These are phyloP conservation scores for Zizania latifolia DNA, from an alignment of 176 grass and related monocot genomes.

Conservation along the genomic window DNA sequence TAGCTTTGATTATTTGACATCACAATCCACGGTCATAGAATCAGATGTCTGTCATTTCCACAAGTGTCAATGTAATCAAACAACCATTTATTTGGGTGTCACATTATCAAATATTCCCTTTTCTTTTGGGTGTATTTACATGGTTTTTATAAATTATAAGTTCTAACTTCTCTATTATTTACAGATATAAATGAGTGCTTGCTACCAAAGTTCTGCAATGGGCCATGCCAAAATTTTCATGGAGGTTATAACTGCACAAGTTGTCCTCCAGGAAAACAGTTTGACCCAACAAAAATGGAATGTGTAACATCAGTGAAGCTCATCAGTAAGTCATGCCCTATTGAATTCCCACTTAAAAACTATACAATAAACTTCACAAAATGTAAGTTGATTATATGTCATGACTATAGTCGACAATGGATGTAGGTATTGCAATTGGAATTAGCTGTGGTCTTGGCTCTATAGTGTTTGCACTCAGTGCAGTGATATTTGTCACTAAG, in stretches of 20 bases:
- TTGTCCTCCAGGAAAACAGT: background rate
- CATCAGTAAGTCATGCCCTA: background rate
- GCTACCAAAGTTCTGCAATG: background rate
- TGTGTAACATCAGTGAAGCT: background rate
- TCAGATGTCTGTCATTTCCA: no score
- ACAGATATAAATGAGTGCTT: constrained; percentile 29
- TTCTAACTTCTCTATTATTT: background rate
- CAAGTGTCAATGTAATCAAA: no score
- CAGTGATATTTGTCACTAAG: background rate
- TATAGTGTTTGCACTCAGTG: background rate
- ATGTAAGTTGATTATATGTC: background rate
- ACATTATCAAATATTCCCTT: no score
- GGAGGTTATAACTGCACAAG: background rate
- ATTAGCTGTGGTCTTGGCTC: background rate
- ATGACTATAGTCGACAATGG: background rate
- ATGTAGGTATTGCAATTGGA: constrained; percentile 16
- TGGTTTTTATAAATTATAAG: no score
- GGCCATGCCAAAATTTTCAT: background rate
- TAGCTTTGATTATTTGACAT: no score
- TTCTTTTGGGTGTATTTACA: no score
- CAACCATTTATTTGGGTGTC: no score
- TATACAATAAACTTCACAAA: background rate
- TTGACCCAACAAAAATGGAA: background rate
- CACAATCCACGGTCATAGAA: no score
- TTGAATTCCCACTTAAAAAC: background rate